These are phyloP conservation scores for Diversispora eburnea DNA, from an alignment of 192 early-diverging fungal genomes.

Conservation along the genomic window DNA sequence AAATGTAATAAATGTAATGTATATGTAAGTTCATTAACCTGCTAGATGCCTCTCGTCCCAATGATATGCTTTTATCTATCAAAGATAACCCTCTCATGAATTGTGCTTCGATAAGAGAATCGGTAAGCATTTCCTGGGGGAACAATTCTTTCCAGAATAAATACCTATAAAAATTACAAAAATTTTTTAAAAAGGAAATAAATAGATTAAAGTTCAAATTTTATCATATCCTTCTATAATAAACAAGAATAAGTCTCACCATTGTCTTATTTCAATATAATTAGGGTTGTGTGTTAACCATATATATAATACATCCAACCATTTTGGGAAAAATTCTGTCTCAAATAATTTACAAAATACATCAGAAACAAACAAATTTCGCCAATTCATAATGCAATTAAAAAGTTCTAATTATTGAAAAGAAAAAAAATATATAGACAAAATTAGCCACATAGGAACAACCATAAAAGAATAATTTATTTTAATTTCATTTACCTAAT, in stretches of 20 bases:
- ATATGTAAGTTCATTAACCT: neutral
- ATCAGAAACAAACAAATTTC: conserved; percentile 44
- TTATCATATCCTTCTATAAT: neutral
- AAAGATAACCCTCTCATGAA: conserved; percentile 69
- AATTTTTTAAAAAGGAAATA: conserved; percentile 19
- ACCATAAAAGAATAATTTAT: neutral
- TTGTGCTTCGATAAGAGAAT: conserved; percentile 46
- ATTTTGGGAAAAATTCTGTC: conserved; percentile 79
- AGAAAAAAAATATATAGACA: neutral
- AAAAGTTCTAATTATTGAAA: conserved; percentile 48
- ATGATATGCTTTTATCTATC: conserved; percentile 49
- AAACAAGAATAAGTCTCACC: conserved; percentile 45
- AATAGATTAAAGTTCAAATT: neutral
- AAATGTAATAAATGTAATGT: neutral
- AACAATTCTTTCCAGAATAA: conserved; percentile 59
- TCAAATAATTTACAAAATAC: conserved; percentile 60
- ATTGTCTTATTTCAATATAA: conserved; percentile 62
- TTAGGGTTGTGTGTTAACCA: conserved; percentile 63
- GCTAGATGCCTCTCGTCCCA: conserved; percentile 31
- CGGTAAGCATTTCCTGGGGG: conserved; percentile 41
- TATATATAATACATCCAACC: conserved; percentile 62
- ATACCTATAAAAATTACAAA: conserved; percentile 39
- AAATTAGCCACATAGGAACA: neutral
- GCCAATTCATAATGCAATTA: conserved; percentile 62
- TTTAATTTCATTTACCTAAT: conserved; percentile 30